These are phyloP conservation scores for Plicaturopsis crispa DNA, from an alignment of 768 basidiomycete species.

Conservation along the genomic window DNA sequence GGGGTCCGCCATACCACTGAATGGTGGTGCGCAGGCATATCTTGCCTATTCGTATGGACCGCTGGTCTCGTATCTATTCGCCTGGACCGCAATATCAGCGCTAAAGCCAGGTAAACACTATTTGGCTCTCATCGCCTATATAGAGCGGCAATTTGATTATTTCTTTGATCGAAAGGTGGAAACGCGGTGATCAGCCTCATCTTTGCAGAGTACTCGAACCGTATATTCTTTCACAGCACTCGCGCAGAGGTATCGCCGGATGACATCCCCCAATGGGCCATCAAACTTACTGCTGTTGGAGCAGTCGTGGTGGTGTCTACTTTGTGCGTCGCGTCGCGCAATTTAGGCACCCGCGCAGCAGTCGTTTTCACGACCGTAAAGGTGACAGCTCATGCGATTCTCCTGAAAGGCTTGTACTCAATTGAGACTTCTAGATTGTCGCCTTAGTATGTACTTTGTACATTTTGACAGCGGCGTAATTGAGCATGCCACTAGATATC, in stretches of 20 bases:
- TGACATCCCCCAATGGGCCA: constrained; percentile 83
- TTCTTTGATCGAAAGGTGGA: constrained; percentile 33
- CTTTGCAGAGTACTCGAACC: constrained; percentile 88
- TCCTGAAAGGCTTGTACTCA: constrained; percentile 6
- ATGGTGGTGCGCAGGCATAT: constrained; percentile 73
- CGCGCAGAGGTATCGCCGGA: constrained; percentile 65
- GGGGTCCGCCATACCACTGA: constrained; percentile 80
- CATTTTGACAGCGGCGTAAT: neutral
- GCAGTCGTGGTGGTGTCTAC: constrained; percentile 67
- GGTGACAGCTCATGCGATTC: constrained; percentile 28
- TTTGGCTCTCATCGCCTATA: too few species aligned
- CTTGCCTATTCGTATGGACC: constrained; percentile 86
- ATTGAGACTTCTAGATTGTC: constrained; percentile 35
- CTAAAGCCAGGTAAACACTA: constrained; percentile 63
- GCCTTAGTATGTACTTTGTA: constrained; percentile 45
- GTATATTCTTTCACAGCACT: constrained; percentile 77
- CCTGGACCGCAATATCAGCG: constrained; percentile 90
- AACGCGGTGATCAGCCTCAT: constrained; percentile 86
- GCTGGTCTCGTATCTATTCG: constrained; percentile 82
- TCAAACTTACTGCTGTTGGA: constrained; percentile 74
- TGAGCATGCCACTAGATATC: constrained; percentile 44
- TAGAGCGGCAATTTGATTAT: neutral
- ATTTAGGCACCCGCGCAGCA: constrained; percentile 71
- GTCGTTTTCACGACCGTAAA: constrained; percentile 88
- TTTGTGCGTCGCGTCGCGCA: constrained; percentile 75